A percentile compares a stretch with the other conserved stretches of the same genome.
Conservation (phyloP, 768 basidiomycete species). For the Neoboletus magnificus region DNA sequence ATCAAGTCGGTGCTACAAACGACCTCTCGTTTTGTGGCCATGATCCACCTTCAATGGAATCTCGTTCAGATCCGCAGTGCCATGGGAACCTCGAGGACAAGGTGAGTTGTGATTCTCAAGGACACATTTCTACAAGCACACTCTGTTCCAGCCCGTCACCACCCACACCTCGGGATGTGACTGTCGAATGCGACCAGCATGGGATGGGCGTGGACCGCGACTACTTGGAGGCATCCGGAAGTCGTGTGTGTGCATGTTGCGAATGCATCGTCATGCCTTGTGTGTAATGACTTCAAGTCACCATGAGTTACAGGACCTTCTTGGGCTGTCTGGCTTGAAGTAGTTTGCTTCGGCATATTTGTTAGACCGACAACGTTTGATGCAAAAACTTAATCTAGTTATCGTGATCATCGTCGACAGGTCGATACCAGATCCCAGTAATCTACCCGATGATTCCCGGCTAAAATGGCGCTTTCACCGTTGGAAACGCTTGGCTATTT, state of each 20-base stretch:
- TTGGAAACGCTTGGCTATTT: background rate
- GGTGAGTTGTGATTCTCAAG: slow-evolving; percentile 9
- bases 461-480: background rate
- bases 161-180: background rate
- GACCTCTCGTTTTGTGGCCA: background rate
- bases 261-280: background rate
- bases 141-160: background rate
- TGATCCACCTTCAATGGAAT: background rate
- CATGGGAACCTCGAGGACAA: slow-evolving; percentile 13
- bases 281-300: background rate
- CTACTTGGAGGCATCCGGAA: background rate
- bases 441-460: background rate
- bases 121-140: background rate
- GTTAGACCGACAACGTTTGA: background rate
- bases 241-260: background rate
- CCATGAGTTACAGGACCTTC: background rate
- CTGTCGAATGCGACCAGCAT: background rate
- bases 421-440: background rate
- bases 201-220: background rate
- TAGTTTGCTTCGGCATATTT: background rate
- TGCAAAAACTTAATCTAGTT: background rate
- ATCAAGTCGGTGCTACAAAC: background rate
- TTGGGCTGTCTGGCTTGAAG: background rate
- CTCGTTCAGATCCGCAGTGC: background rate
- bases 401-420: background rate